A percentile compares a stretch with the other conserved stretches of the same genome.
Evolutionary conservation across 2,329 filamentous ascomycete genomes (phyloP).

Genomic region (Alternaria arbusti): DNA sequence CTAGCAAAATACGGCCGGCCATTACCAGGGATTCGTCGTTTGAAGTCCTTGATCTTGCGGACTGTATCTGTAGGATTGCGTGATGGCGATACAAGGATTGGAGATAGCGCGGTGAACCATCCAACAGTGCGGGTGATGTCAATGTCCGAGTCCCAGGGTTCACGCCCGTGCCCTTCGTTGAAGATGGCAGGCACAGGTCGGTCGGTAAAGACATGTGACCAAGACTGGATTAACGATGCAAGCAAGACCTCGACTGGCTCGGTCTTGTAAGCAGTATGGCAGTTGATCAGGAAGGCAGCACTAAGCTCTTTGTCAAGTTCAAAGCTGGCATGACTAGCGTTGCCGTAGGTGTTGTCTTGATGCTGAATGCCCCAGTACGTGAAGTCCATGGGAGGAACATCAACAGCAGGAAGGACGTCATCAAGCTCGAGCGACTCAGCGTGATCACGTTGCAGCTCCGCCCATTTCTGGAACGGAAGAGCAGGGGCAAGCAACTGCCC

Average conservation of each 20-base stretch:
- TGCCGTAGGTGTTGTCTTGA: slow-evolving; percentile 47
- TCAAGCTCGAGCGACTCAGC: slow-evolving; percentile 27
- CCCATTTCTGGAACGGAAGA: slow-evolving; percentile 50
- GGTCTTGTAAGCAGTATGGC: slow-evolving; percentile 57
- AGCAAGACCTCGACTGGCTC: slow-evolving; percentile 63
- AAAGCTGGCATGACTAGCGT: slow-evolving; percentile 43
- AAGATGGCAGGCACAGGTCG: slow-evolving; percentile 60
- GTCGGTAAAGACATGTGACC: slow-evolving; percentile 61
- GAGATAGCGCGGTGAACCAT: slow-evolving; percentile 64
- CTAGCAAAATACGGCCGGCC: slow-evolving; percentile 56
- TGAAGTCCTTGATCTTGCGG: slow-evolving; percentile 62
- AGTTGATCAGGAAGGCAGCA: slow-evolving; percentile 34
- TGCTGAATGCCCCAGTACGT: slow-evolving; percentile 49
- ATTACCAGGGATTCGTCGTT: slow-evolving; percentile 44
- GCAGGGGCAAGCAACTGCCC: slow-evolving; percentile 40
- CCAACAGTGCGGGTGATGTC: slow-evolving; percentile 65
- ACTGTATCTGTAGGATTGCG: slow-evolving; percentile 55
- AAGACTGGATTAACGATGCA: slow-evolving; percentile 63
- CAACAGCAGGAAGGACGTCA: slow-evolving; percentile 34
- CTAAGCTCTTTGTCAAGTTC: slow-evolving; percentile 34
- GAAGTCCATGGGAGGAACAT: slow-evolving; percentile 43
- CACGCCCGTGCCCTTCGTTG: slow-evolving; percentile 47
- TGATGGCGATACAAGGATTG: slow-evolving; percentile 45
- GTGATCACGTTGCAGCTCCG: slow-evolving; percentile 45
- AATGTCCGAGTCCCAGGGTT: slow-evolving; percentile 52